These are phyloP conservation scores for Urochloa ruziziensis DNA, from an alignment of 176 grass and related monocot genomes.

Conservation along the genomic window DNA sequence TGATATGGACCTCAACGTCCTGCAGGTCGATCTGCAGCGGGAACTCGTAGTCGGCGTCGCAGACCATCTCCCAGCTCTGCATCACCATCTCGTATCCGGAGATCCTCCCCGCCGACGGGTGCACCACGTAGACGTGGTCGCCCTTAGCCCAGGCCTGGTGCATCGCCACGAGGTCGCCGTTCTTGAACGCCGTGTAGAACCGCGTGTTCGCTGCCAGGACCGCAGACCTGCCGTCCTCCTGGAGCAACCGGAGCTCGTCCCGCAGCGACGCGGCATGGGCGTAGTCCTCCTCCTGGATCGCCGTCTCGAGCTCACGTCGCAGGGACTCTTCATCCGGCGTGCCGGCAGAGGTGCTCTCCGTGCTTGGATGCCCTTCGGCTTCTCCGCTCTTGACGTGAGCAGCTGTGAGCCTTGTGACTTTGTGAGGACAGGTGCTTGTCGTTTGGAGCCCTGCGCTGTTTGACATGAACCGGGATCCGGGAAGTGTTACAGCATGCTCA, in stretches of 20 bases:
- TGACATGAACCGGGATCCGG: background rate
- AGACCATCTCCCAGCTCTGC: conserved; percentile 93
- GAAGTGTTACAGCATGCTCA: background rate
- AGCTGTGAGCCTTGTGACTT: background rate
- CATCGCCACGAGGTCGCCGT: conserved; percentile 68
- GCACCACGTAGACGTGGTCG: conserved; percentile 78
- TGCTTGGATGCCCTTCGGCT: conserved; percentile 57
- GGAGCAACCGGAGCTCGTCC: conserved; percentile 59
- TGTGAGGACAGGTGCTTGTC: background rate
- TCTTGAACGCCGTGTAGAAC: conserved; percentile 79
- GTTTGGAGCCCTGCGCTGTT: conserved; percentile 46
- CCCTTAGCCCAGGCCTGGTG: conserved; percentile 64
- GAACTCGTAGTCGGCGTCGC: conserved; percentile 63
- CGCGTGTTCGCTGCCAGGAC: conserved; percentile 55
- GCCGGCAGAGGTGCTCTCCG: background rate
- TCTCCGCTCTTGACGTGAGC: conserved; percentile 62
- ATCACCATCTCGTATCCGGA: conserved; percentile 77
- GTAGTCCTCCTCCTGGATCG: conserved; percentile 81
- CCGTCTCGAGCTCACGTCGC: conserved; percentile 44
- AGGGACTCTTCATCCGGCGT: conserved; percentile 46
- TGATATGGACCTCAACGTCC: conserved; percentile 72
- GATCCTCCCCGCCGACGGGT: conserved; percentile 64
- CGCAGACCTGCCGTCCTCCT: conserved; percentile 59
- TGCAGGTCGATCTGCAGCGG: conserved; percentile 78
- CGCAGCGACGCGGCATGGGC: conserved; percentile 48